Base-by-base conservation (phyloP, 2,329 filamentous ascomycete species). In the Exophiala mesophila region DNA sequence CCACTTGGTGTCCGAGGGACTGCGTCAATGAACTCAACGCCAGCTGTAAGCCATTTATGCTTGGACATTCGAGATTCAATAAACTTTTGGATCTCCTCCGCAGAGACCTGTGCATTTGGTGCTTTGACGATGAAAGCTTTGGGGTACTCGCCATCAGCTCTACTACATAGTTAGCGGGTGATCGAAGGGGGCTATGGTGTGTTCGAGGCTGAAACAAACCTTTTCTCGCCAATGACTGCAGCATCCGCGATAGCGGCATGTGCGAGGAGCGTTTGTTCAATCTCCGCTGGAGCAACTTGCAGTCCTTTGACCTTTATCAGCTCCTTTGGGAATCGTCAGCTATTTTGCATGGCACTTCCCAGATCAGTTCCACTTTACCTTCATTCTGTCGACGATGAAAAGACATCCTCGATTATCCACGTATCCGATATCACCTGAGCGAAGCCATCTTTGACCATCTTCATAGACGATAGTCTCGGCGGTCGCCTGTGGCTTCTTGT, bases 331-430 rank as follows among this genome's bases (percentile, higher is more conserved):
- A 19, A 18, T 34, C 4, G 5, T 34, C 13, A 34, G 32, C 8
- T 18, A 7, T 18, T 19, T 12, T 7, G 6, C 23, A 6, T 26
- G 7, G 12, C 23, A 7, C 12, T 12, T 26, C 12, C 7, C 6
- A 12, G 12, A 7, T 26, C 6, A 6, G 13, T 85, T 32, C 10
- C 17, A 7, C 10, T 18, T 44, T 37, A 24, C 41, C 34, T 44
- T 85, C 10, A 83, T 66, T 3, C 86, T 78, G 59, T 92, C 87
- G 0, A 86, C 88, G 57, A 90, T 85, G 65, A 79, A 90, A 49
- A 88, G 82, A 56, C 89, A 83, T 10, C 83, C 83, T 26, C 44
- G 21, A 13, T 38, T 24, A 21, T 81, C 38, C 10, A 26, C 31
- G 10, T 57, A 49, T 2, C 44, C 58, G 6, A 45, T 32, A 41